Percentiles rank a stretch among this genome's conserved stretches.
Evolutionary conservation across 192 early-diverging fungal genomes (phyloP).

Genomic region (Blastocladiella britannica): DNA sequence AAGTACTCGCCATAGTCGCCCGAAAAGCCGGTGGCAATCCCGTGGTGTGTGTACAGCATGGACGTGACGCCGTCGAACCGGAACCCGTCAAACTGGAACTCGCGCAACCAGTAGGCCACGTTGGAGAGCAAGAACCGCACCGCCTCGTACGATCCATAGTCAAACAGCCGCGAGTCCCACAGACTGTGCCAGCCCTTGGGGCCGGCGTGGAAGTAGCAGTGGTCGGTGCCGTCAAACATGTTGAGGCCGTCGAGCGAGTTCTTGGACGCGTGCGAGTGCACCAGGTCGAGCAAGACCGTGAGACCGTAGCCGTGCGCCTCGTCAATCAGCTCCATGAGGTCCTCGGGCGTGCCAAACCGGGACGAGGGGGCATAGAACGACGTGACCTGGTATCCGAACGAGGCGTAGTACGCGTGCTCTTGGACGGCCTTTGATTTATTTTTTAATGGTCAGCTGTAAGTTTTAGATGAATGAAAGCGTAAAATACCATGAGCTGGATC

Average conservation of each 20-base stretch:
- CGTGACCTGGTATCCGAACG: conserved; percentile 95
- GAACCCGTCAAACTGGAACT: conserved; percentile 87
- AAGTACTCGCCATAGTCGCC: conserved; percentile 93
- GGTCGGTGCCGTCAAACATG: conserved; percentile 85
- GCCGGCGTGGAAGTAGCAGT: conserved; percentile 89
- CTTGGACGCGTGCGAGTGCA: conserved; percentile 90
- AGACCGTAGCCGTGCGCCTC: conserved; percentile 76
- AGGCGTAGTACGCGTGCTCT: conserved; percentile 98
- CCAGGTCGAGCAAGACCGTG: conserved; percentile 74
- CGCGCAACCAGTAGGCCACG: conserved; percentile 77
- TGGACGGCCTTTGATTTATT: too few species aligned
- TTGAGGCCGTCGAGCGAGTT: conserved; percentile 89
- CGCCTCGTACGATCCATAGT: conserved; percentile 80
- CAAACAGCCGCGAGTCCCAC: conserved; percentile 88
- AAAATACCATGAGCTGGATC: conserved; percentile 67
- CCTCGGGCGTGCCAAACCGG: conserved; percentile 85
- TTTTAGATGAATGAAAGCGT: background rate
- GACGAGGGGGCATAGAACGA: conserved; percentile 85
- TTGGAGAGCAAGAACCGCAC: conserved; percentile 88
- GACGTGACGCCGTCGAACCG: conserved; percentile 94
- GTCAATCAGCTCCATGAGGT: conserved; percentile 75
- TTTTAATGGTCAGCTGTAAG: too few species aligned
- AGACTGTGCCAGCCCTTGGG: conserved; percentile 65
- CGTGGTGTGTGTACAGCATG: conserved; percentile 92
- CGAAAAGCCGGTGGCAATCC: conserved; percentile 77